Evolutionary conservation across 306 rosid genomes (phyloP).

Genomic region (Quercus rubra): DNA sequence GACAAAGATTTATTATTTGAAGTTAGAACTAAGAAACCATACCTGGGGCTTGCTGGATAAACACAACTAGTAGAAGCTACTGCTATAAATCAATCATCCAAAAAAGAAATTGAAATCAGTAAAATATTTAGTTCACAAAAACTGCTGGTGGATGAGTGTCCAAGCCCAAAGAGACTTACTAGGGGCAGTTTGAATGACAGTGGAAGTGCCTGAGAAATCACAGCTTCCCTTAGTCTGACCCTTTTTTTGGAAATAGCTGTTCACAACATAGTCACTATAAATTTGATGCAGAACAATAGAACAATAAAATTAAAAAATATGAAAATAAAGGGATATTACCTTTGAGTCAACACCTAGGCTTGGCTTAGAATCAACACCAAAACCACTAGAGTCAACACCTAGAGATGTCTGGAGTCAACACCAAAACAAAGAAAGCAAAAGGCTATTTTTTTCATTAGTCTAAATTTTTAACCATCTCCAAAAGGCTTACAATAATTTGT

Average conservation of each 20-base stretch:
- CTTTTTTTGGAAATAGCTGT: conserved; percentile 82
- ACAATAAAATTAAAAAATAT: no score
- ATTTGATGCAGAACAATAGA: no score
- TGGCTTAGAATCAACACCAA: no score
- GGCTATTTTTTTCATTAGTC: no score
- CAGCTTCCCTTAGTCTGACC: conserved; percentile 61
- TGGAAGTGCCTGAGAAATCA: conserved; percentile 73
- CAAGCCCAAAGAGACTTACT: conserved; percentile 27
- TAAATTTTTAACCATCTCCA: no score
- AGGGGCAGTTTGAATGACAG: conserved; percentile 46
- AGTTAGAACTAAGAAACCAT: conserved; percentile 4
- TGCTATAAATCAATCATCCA: conserved; percentile 47
- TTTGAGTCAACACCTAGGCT: rapidly evolving
- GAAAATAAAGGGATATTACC: no score
- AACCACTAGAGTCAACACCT: no score
- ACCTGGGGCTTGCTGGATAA: conserved; percentile 62
- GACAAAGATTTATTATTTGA: background rate
- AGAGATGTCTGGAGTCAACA: no score
- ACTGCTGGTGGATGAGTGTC: background rate
- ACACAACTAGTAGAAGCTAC: conserved; percentile 52
- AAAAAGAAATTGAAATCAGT: conserved; percentile 14
- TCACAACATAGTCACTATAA: conserved; percentile 77
- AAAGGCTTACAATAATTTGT: no score
- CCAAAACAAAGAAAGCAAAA: no score
- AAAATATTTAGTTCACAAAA: background rate